Evolutionary conservation across 176 grass and related monocot genomes (phyloP), one percentile per base, ranked within the genome.

Genomic region (Phoenix dactylifera): DNA sequence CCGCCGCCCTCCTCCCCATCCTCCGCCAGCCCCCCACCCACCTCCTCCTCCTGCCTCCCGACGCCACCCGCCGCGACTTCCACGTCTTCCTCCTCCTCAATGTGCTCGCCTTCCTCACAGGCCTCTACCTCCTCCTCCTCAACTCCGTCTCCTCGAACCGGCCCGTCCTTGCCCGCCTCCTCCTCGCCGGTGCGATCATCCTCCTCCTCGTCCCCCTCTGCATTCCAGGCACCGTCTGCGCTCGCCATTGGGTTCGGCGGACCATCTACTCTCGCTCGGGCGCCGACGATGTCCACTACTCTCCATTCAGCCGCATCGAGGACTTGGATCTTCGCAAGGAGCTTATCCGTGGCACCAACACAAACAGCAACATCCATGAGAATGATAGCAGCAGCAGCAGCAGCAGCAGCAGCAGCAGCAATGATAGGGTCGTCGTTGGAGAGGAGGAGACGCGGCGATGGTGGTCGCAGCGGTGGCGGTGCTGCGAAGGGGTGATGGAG

Each of bases 111-210:
- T 91, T 85, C 72, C 39, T 77, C 62, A 97, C 83, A 0, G 87
- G 92, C 24, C 68, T 91, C 52, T 97, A 90, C 51, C 66, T 97
- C 4, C 62, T 97, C 14, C 55, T 82, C 62, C 82, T 91, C 29
- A 75, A 86, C 64, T 91, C 86, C 3, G 39, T 85, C 50, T 87
- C 66, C 19, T 64, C 66, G 12, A 63, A 58, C 19, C 24, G 20
- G 20, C 20, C 69, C 51, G 72, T 72, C 15, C 32, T 69, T n/a
- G 77, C 92, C 24, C 22, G 65, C 26, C 24, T 61, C 28, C 60
- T 88, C 75, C 87, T 96, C 17, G 80, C 59, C 18, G 86, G 92
- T 4, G 92, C 83, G 19, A 53, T 90, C 57, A 49, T 75, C 18
- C 83, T 97, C 50, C 92, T 97, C 18, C 24, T 78, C 5, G 78